A percentile compares a stretch with the other conserved stretches of the same genome.
Evolutionary conservation across 495 filamentous ascomycete species (phyloP).

Genomic region (Neurospora tetraspora): DNA sequence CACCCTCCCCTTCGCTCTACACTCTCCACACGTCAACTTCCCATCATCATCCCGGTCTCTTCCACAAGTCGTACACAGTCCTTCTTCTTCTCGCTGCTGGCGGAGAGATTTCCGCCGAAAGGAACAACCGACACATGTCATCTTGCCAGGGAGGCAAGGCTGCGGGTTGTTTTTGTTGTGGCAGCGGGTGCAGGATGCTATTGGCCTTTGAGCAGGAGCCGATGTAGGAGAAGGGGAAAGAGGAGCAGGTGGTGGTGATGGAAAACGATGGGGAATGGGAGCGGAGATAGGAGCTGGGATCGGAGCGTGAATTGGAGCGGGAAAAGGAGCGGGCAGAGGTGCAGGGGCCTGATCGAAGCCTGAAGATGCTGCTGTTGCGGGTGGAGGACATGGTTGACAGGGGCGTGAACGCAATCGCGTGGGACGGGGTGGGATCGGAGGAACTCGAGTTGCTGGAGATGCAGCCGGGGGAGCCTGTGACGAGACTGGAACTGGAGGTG

Average conservation of each 20-base stretch:
- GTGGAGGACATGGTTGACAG: background rate
- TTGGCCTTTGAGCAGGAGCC: fast-evolving
- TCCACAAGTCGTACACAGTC: background rate
- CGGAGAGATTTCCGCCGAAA: background rate
- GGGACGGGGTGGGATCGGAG: background rate
- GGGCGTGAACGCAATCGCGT: background rate
- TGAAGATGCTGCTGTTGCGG: background rate
- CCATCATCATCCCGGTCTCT: background rate
- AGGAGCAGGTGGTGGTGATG: background rate
- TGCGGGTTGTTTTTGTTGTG: background rate
- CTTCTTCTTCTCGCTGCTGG: background rate
- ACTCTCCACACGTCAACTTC: background rate
- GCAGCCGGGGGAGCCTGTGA: background rate
- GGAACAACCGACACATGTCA: background rate
- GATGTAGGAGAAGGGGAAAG: background rate
- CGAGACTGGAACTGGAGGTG: background rate
- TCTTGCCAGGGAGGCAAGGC: background rate
- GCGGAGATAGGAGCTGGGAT: background rate
- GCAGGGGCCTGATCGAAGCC: background rate
- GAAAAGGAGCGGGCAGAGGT: background rate
- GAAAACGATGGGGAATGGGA: background rate
- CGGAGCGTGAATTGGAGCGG: background rate
- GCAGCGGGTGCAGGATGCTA: background rate
- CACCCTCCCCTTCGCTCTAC: background rate
- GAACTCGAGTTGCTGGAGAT: background rate